Evolutionary conservation across 352 stramenopile genomes (phyloP).

Genomic region (Phytopythium helicoides): DNA sequence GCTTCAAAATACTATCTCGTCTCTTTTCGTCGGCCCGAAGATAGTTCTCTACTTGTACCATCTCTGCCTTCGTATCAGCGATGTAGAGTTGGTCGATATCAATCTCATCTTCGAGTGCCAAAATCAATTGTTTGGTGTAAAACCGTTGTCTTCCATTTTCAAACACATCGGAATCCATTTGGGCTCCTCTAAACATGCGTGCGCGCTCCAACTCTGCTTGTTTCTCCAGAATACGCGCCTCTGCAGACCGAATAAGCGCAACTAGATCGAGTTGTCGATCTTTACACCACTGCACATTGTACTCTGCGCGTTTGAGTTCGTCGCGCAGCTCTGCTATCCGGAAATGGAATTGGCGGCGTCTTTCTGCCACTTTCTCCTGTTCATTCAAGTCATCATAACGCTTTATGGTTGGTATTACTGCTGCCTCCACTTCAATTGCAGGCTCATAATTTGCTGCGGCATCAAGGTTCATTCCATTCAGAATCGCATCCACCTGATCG

Average conservation of each 20-base stretch:
- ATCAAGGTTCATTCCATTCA: conserved; percentile 13
- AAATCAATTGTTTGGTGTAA: conserved; percentile 71
- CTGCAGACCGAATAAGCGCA: conserved; percentile 58
- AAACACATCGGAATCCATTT: conserved; percentile 82
- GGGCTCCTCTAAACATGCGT: conserved; percentile 55
- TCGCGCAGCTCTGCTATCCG: conserved; percentile 56
- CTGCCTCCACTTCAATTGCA: conserved; percentile 8
- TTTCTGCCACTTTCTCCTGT: conserved; percentile 47
- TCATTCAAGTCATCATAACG: conserved; percentile 49
- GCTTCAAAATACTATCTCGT: conserved; percentile 21
- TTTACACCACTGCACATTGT: conserved; percentile 80
- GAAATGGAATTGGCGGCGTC: conserved; percentile 75
- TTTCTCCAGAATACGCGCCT: conserved; percentile 73
- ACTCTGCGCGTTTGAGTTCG: conserved; percentile 56
- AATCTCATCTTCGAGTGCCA: conserved; percentile 77
- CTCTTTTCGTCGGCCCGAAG: conserved; percentile 55
- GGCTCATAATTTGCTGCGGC: background rate
- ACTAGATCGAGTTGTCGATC: conserved; percentile 69
- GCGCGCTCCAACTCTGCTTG: conserved; percentile 73
- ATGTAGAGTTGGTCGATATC: conserved; percentile 88
- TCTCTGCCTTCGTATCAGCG: conserved; percentile 68
- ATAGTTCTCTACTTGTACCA: conserved; percentile 70
- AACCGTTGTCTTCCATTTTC: conserved; percentile 72
- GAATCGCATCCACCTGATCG: conserved; percentile 47
- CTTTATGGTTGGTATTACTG: conserved; percentile 8